phyloP scores from a whole-genome alignment of 2,329 filamentous ascomycete species.

The Neonectria ditissima region DNA sequence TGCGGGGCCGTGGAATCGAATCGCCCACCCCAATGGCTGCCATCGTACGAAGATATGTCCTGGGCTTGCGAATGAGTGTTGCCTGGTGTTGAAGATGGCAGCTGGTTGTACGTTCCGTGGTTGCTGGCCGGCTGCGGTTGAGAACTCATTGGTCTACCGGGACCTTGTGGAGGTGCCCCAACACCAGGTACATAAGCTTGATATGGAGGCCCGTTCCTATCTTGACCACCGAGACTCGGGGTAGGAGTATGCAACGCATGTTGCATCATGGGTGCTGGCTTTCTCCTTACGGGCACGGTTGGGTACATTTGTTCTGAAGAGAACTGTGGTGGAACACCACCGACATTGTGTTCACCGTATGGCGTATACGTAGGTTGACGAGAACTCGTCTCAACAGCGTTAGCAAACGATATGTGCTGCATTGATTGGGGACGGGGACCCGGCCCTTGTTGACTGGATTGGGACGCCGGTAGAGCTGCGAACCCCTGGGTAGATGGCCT shows the following conservation, averaged over 20 bases:
- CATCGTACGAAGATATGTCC: neutral
- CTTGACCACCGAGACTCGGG: neutral
- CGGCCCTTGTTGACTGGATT: neutral
- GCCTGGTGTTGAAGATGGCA: neutral
- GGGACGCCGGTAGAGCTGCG: neutral
- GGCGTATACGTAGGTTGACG: neutral
- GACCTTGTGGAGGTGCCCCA: neutral
- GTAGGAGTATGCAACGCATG: neutral
- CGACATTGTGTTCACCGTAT: neutral
- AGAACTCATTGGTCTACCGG: neutral
- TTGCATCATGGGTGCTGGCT: neutral
- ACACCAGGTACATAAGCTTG: neutral
- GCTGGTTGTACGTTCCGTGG: neutral
- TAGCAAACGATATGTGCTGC: neutral
- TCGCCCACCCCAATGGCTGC: neutral
- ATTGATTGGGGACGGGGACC: neutral
- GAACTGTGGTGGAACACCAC: neutral
- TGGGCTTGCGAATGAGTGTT: neutral
- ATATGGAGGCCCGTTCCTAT: neutral
- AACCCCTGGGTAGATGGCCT: neutral
- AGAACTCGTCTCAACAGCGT: neutral
- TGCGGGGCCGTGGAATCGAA: neutral
- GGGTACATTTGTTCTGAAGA: neutral
- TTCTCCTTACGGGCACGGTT: neutral
- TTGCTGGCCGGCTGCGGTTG: neutral